Base-by-base conservation (phyloP, 805 yeast genomes). In the Spathaspora gorwiae region DNA sequence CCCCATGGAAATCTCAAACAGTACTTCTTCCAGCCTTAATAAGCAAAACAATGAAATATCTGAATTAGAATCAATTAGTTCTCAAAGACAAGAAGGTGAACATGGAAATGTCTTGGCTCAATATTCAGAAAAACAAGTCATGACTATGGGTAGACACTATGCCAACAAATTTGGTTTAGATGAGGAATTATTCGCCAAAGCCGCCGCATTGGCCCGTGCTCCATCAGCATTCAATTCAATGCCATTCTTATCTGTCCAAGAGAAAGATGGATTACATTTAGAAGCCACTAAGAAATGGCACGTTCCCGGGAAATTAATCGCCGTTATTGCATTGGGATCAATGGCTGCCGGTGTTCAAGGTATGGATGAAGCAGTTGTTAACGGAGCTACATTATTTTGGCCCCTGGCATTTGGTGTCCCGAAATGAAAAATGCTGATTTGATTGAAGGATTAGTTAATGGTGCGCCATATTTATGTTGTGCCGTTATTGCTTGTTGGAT, bases 281-380 rank as follows among this genome's bases (percentile, higher is more conserved):
- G 85, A 59, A 69, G 76, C 56, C 54, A 68, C 61, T n/a, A 55
- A 62, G 35, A 67, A 56, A 44, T 71, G 73, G 73, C 66, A 66
- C 44, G 74, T 76, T 26, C 80, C 76, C 68, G 19, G 55, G 8
- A 78, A 73, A 47, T 66, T 84, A 53, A 60, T 76, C 49, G 78
- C 69, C 47, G 73, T 78, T 15, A 75, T 79, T 61, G 75, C 81
- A 7, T 64, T 81, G 55, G 80, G 84, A 39, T 82, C 87, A 2
- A 68, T 82, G 70, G 81, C 86, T 43, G 84, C 86, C 4, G 81
- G 84, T 5, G 85, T 82, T 35, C 89, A 83, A 57, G 89, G 89
- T 43, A 81, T 81, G 86, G 89, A 83, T 59, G 86, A 83, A 59
- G 76, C 87, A 6, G 87, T 81, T 8, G 67, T 80, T 47, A 81